Evolutionary conservation across 2,329 filamentous ascomycete species (phyloP).

Genomic region (Botrytis aclada): DNA sequence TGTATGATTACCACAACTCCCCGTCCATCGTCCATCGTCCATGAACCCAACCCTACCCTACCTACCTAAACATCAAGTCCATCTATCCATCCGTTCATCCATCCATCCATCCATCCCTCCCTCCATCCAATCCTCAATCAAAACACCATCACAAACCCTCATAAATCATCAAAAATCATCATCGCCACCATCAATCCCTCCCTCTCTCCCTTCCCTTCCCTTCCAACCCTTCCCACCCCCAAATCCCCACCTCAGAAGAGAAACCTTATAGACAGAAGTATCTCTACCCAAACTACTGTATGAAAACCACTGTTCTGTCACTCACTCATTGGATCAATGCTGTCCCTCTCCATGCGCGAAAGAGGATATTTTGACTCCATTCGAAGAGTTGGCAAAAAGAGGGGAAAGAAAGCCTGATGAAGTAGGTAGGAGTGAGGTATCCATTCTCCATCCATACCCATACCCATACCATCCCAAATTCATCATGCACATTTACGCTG

Average conservation of each 20-base stretch:
- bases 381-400: slow-evolving; percentile 5
- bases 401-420: neutral
- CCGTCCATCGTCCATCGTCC: neutral
- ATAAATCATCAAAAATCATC: slow-evolving; percentile 14
- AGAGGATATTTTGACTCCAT: slow-evolving; percentile 11
- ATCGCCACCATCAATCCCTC: neutral
- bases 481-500: neutral
- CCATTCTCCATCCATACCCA: too few relatives aligned
- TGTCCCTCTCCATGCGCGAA: neutral
- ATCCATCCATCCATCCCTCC: neutral
- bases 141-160: too few relatives aligned
- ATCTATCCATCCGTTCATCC: too few relatives aligned
- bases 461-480: neutral
- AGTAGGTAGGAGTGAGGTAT: neutral
- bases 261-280: neutral
- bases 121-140: neutral
- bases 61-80: neutral
- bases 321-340: neutral
- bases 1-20: neutral
- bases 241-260: neutral
- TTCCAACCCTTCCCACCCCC: neutral
- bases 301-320: slow-evolving; percentile 3
- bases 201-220: neutral
- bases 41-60: neutral
- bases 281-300: slow-evolving; percentile 10